phyloP scores from a whole-genome alignment of 208 protist genomes.

The Naegleria fowleri region DNA sequence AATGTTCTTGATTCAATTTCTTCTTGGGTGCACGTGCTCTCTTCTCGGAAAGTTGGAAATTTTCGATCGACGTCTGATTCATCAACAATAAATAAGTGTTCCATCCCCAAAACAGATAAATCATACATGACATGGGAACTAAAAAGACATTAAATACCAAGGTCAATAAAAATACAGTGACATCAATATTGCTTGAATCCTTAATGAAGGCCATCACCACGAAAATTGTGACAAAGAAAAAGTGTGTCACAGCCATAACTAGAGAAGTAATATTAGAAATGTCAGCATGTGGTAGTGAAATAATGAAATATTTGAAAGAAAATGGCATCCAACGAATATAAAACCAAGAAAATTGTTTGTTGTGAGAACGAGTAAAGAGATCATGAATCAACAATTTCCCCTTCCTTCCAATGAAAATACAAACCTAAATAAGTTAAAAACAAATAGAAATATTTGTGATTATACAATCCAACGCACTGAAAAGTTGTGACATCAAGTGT shows the following conservation, averaged over 20 bases:
- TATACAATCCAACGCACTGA: background rate
- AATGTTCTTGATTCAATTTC: background rate
- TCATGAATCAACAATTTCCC: no score
- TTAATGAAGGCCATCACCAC: background rate
- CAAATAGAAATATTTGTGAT: constrained; percentile 24
- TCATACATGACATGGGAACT: constrained; percentile 2
- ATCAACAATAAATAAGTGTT: constrained; percentile 1
- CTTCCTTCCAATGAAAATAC: no score
- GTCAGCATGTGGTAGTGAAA: no score
- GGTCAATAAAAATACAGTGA: background rate
- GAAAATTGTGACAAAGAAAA: background rate
- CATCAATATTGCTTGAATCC: background rate
- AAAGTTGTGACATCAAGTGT: no score
- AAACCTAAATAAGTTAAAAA: constrained; percentile 12
- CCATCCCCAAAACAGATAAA: constrained; percentile 16
- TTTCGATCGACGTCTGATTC: constrained; percentile 17
- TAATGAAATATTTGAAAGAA: no score
- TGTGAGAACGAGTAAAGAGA: no score
- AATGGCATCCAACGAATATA: no score
- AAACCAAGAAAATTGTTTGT: no score
- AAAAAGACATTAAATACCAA: constrained; percentile 10
- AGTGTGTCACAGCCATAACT: background rate
- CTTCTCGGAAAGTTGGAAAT: background rate
- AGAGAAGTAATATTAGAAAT: background rate
- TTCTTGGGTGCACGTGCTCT: background rate